Percentiles rank a stretch among this genome's conserved stretches.
Evolutionary conservation across 257 asterid genomes (phyloP).

Genomic region (Gentiana dahurica): DNA sequence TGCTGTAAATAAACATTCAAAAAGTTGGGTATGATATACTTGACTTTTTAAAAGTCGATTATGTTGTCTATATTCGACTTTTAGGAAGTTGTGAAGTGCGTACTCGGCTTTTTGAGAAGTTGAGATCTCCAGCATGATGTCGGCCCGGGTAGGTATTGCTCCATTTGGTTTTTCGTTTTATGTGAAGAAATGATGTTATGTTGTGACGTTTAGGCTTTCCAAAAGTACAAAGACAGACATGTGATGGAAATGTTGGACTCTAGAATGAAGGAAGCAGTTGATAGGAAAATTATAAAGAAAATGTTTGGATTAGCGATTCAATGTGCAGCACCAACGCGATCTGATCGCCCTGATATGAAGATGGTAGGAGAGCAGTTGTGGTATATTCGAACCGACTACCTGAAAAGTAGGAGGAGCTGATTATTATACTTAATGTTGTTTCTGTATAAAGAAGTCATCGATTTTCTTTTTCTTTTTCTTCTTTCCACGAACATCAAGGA

Average conservation of each 20-base stretch:
- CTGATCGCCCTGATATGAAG: constrained; percentile 94
- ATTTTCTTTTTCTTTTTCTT: not conserved
- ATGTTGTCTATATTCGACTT: too few species aligned
- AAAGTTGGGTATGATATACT: too few species aligned
- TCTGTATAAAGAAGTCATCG: not conserved
- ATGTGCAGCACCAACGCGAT: constrained; percentile 90
- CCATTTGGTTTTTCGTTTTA: too few species aligned
- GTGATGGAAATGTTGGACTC: constrained; percentile 65
- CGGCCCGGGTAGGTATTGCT: too few species aligned
- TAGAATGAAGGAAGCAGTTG: constrained; percentile 39
- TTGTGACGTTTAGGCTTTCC: constrained; percentile 48
- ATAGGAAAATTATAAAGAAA: constrained; percentile 41
- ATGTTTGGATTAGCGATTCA: constrained; percentile 71
- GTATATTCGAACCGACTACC: constrained; percentile 77
- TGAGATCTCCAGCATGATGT: too few species aligned
- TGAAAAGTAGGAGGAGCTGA: constrained; percentile 40
- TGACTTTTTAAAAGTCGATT: too few species aligned
- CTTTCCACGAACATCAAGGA: too few species aligned
- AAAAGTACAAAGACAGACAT: constrained; percentile 47
- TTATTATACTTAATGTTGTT: not conserved
- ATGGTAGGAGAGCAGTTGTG: constrained; percentile 74
- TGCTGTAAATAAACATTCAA: too few species aligned
- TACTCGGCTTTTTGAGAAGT: too few species aligned
- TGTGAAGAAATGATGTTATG: too few species aligned
- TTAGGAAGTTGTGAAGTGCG: too few species aligned